These are phyloP conservation scores for Naegleria gruberi DNA, from an alignment of 208 protist genomes.

Conservation along the genomic window DNA sequence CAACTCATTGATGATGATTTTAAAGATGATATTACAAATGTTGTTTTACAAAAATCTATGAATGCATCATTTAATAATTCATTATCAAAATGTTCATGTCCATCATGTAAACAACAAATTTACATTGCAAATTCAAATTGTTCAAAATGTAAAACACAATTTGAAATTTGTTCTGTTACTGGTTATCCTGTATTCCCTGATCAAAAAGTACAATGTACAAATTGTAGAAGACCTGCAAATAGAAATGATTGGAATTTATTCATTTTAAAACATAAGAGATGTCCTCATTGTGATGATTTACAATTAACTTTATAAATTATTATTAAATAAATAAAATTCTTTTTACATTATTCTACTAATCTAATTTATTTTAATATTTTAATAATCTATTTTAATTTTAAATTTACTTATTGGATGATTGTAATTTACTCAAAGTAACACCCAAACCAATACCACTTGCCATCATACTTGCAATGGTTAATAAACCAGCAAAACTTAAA, in stretches of 20 bases:
- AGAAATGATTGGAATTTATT: conserved; percentile 7
- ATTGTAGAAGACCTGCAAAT: neutral
- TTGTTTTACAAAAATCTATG: neutral
- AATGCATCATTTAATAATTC: neutral
- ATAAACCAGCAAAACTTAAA: neutral
- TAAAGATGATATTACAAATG: neutral
- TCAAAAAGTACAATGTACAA: neutral
- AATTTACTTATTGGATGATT: too few species aligned
- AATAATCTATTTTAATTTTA: too few species aligned
- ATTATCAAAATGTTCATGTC: neutral
- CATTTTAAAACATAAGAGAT: conserved; percentile 11
- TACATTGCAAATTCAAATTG: neutral
- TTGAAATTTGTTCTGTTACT: neutral
- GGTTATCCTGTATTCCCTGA: neutral
- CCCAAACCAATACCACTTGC: neutral
- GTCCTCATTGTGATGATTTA: conserved; percentile 5
- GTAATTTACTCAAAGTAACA: neutral
- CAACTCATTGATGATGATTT: neutral
- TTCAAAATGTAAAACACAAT: neutral
- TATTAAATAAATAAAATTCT: too few species aligned
- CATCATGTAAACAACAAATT: neutral
- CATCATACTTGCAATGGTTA: neutral
- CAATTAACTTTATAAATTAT: conserved; percentile 10
- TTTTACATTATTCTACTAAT: too few species aligned
- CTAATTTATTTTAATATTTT: too few species aligned